Conservation (phyloP, 2,329 filamentous ascomycete genomes). For the Stagonosporopsis chrysanthemi region DNA sequence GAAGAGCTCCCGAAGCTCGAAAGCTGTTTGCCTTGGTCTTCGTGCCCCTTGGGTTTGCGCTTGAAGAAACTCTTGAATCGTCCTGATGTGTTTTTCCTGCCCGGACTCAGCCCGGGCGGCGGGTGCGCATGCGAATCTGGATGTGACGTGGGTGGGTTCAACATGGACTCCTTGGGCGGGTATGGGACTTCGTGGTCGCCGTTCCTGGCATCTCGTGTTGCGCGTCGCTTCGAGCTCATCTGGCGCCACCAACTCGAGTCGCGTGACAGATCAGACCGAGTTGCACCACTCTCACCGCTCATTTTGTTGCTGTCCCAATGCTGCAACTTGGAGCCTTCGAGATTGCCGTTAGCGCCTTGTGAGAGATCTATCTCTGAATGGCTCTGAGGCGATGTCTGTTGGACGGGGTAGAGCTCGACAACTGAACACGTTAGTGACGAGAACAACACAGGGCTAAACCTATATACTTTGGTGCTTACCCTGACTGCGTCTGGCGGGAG, state of each 20-base stretch:
- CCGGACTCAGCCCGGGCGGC: constrained; percentile 35
- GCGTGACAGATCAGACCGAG: constrained; percentile 41
- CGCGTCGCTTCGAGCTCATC: constrained; percentile 40
- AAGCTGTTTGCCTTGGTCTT: constrained; percentile 44
- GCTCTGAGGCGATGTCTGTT: constrained; percentile 41
- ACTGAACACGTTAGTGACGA: constrained; percentile 25
- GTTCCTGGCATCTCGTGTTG: constrained; percentile 38
- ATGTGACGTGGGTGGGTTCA: constrained; percentile 33
- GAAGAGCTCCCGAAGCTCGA: constrained; percentile 47
- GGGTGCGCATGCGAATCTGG: constrained; percentile 13
- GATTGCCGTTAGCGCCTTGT: constrained; percentile 42
- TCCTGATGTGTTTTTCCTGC: constrained; percentile 38
- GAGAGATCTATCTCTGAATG: constrained; percentile 47
- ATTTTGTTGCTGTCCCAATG: constrained; percentile 45
- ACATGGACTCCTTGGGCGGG: constrained; percentile 37
- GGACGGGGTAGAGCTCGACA: constrained; percentile 41
- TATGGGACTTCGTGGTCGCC: constrained; percentile 35
- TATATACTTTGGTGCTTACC: constrained; percentile 37
- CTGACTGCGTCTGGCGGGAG: constrained; percentile 43
- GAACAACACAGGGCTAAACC: background rate
- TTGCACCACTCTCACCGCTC: constrained; percentile 40
- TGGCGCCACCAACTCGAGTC: constrained; percentile 48
- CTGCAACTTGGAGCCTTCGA: constrained; percentile 41
- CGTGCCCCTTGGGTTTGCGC: constrained; percentile 39
- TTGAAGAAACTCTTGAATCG: constrained; percentile 50